These are phyloP conservation scores for Colletotrichum echinochloae DNA, from an alignment of 2,329 filamentous ascomycete genomes.

Conservation along the genomic window DNA sequence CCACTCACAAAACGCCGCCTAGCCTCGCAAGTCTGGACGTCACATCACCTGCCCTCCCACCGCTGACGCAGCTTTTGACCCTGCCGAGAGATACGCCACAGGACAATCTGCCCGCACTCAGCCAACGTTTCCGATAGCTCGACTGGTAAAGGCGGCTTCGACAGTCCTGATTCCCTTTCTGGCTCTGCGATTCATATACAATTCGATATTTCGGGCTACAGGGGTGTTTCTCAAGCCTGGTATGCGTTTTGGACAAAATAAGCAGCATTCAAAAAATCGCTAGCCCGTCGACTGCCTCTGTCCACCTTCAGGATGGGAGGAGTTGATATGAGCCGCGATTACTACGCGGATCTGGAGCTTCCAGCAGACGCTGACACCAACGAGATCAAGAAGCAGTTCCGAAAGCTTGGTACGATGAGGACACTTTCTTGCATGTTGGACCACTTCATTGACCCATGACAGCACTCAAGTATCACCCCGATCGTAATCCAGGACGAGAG, in stretches of 20 bases:
- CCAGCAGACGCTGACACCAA: slow-evolving; percentile 73
- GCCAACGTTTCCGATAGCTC: background rate
- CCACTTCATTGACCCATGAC: slow-evolving; percentile 44
- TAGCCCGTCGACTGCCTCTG: slow-evolving; percentile 11
- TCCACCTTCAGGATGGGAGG: slow-evolving; percentile 70
- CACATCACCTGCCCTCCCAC: slow-evolving; percentile 5
- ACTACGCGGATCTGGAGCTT: slow-evolving; percentile 87
- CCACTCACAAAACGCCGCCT: background rate
- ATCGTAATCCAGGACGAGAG: slow-evolving; percentile 88
- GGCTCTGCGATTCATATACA: background rate
- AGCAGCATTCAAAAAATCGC: background rate
- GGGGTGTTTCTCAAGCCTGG: slow-evolving; percentile 11
- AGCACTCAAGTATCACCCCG: slow-evolving; percentile 90
- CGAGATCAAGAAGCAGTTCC: slow-evolving; percentile 88
- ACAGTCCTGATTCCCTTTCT: background rate
- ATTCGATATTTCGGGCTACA: background rate
- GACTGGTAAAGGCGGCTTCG: background rate
- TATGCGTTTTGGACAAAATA: slow-evolving; percentile 16
- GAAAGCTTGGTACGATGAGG: slow-evolving; percentile 74
- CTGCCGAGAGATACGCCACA: slow-evolving; percentile 2
- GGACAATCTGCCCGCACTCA: background rate
- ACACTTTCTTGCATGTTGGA: slow-evolving; percentile 22
- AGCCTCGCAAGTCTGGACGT: slow-evolving; percentile 5
- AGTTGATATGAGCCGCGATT: slow-evolving; percentile 77
- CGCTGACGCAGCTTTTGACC: background rate